Evolutionary conservation across 228 moss, liverwort and hornwort species (phyloP).

Genomic region (Sphagnum magellanicum): DNA sequence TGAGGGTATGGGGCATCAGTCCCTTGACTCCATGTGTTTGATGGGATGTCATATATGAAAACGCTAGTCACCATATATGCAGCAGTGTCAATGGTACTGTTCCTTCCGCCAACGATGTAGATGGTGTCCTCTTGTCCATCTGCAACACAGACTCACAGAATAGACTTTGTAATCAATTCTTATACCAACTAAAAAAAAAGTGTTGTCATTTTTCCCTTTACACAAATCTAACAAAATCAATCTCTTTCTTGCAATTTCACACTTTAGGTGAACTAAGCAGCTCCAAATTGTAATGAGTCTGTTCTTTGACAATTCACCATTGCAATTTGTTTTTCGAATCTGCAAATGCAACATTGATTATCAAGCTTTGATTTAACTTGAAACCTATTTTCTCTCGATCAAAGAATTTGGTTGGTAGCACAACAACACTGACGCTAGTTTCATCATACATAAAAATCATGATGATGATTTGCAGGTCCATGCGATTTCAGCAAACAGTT

Average conservation of each 20-base stretch:
- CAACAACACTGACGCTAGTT: too few relatives aligned
- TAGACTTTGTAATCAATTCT: not conserved
- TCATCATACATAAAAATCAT: too few relatives aligned
- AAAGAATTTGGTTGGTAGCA: too few relatives aligned
- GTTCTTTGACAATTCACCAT: too few relatives aligned
- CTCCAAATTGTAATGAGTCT: too few relatives aligned
- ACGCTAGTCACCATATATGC: constrained; percentile 17
- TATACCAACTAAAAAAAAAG: not conserved
- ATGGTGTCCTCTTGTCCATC: constrained; percentile 56
- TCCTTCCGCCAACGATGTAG: constrained; percentile 69
- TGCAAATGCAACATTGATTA: too few relatives aligned
- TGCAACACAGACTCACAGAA: constrained; percentile 11
- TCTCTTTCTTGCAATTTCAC: not conserved
- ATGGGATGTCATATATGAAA: constrained; percentile 51
- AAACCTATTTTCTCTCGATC: too few relatives aligned
- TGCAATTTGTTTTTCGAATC: too few relatives aligned
- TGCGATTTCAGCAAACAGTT: too few relatives aligned
- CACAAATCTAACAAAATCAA: too few relatives aligned
- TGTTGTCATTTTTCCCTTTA: not conserved
- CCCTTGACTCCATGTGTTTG: constrained; percentile 44
- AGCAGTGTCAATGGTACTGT: constrained; percentile 12
- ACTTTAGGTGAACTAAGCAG: not conserved
- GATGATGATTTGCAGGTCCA: too few relatives aligned
- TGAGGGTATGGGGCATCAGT: constrained; percentile 35
- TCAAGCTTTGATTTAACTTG: too few relatives aligned